Percentiles rank a stretch among this genome's conserved stretches.
Evolutionary conservation across 768 basidiomycete species (phyloP).

Genomic region (Austroboletus eburneus): DNA sequence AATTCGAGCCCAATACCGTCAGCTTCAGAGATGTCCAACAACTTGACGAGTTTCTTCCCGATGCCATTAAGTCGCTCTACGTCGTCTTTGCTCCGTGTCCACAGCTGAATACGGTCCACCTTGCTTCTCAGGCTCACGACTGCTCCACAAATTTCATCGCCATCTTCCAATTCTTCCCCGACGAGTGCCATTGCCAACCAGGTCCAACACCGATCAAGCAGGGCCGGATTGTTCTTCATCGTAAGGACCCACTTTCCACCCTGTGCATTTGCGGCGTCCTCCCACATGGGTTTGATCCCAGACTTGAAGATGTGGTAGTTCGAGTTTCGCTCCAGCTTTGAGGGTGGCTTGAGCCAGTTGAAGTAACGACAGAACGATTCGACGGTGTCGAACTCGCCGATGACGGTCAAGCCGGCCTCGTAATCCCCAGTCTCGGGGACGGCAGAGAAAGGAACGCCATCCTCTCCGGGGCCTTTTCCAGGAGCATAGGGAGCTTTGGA

Average conservation of each 20-base stretch:
- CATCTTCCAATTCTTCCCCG: conserved; percentile 57
- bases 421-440: conserved; percentile 71
- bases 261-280: conserved; percentile 85
- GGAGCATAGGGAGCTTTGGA: conserved; percentile 46
- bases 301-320: conserved; percentile 96
- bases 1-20: conserved; percentile 87
- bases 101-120: conserved; percentile 87
- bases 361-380: conserved; percentile 89
- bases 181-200: conserved; percentile 91
- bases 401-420: conserved; percentile 79
- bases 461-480: conserved; percentile 17
- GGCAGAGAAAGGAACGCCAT: conserved; percentile 29
- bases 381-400: conserved; percentile 89
- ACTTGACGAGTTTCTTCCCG: conserved; percentile 76
- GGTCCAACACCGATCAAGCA: conserved; percentile 85
- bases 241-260: conserved; percentile 96
- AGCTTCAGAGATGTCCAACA: conserved; percentile 79
- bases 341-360: conserved; percentile 92
- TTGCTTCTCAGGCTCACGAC: conserved; percentile 86
- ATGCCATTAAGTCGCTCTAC: conserved; percentile 81
- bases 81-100: conserved; percentile 84
- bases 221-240: conserved; percentile 75
- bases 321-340: conserved; percentile 80
- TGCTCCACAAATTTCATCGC: conserved; percentile 76
- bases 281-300: conserved; percentile 97